phyloP scores from a whole-genome alignment of 2,329 filamentous ascomycete species.

The Cyphellophora attinorum region DNA sequence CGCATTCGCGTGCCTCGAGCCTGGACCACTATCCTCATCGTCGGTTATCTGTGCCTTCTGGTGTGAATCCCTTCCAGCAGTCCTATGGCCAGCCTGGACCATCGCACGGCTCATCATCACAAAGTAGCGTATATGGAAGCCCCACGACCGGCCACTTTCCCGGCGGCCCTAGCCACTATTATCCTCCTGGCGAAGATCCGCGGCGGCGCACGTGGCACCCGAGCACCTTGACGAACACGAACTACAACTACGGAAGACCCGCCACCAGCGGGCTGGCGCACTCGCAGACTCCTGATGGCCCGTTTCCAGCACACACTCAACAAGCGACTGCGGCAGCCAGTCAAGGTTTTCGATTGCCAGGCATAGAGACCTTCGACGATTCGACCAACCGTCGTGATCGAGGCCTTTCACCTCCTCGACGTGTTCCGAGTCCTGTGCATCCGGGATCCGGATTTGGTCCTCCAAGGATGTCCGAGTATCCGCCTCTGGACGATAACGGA shows the following conservation, averaged over 20 bases:
- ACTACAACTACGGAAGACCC: conserved; percentile 46
- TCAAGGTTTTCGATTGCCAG: conserved; percentile 64
- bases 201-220: conserved; percentile 87
- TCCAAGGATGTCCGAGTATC: conserved; percentile 24
- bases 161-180: conserved; percentile 33
- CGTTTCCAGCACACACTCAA: conserved; percentile 47
- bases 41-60: conserved; percentile 73
- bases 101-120: conserved; percentile 47
- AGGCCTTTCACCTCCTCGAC: conserved; percentile 47
- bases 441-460: conserved; percentile 41
- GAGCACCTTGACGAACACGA: conserved; percentile 51
- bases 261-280: conserved; percentile 66
- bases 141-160: conserved; percentile 57
- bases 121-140: conserved; percentile 53
- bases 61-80: conserved; percentile 62
- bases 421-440: conserved; percentile 67
- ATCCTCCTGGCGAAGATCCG: conserved; percentile 60
- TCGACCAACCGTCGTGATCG: conserved; percentile 50
- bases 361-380: conserved; percentile 86
- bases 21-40: conserved; percentile 62
- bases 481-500: conserved; percentile 18
- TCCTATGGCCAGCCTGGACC: conserved; percentile 38
- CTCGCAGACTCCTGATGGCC: conserved; percentile 59
- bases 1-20: conserved; percentile 60
- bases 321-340: conserved; percentile 37